Evolutionary conservation across 441 rosid species (phyloP), one percentile per base, ranked within the genome.

Genomic region (Jatropha multifida): DNA sequence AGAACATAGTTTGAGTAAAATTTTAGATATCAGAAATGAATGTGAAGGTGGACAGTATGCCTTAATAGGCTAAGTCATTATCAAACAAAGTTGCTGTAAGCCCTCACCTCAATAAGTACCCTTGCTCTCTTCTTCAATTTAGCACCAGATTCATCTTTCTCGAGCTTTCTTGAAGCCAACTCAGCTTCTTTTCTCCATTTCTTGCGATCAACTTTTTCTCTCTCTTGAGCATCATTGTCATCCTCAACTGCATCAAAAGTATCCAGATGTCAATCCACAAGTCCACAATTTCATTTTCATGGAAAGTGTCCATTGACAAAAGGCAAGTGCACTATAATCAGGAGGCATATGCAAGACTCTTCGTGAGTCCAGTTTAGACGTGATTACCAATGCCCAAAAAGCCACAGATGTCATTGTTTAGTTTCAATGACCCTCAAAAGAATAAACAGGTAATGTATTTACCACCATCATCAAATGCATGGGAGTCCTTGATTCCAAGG

Each of bases 21-120:
- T 14, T 63, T 44, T 9, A 1, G 37, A 64, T 42, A 64, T 17
- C 12, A 3, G 32, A 55, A 27, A 48, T 71, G 23, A 23, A 58
- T 13, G 52, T 12, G 0, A 17, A 55, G 2, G 8, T 15, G 20
- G 32, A 38, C 7, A 52, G 5, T 12, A 61, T 46, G 13, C 27
- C 2, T 56, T 46, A 74, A 76, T 60, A 51, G 38, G 40, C 65
- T 6, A 10, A 15, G 4, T 18, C 17, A 37, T 40, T 27, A 7
- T 7, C 23, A 14, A 75, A 61, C 55, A 26, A 56, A 18, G 4
- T 7, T 48, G 14, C 37, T 42, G 9, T 61, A 65, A 72, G 65
- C 56, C 56, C 88, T 83, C 79, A 91, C 94, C 91, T 89, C 96
- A 40, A 89, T 90, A 63, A 85, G 75, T 42, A 91, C 90, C 78